Percentiles rank a stretch among this genome's conserved stretches.
Evolutionary conservation across 352 stramenopile genomes (phyloP).

Genomic region (Globisporangium polare): DNA sequence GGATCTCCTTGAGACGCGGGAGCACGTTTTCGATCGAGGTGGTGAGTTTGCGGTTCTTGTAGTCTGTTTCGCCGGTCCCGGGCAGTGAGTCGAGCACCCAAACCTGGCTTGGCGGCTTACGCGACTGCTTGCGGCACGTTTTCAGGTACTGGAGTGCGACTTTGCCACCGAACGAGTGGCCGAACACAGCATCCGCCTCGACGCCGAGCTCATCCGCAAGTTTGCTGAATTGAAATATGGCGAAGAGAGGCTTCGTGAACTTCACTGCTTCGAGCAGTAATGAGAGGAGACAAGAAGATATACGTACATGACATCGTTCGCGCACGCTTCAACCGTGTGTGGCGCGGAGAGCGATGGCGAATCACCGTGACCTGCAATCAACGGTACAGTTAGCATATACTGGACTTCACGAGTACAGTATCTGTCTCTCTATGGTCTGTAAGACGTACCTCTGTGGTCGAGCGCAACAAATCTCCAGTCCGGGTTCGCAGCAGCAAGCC

Average conservation of each 20-base stretch:
- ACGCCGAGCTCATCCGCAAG: conserved; percentile 48
- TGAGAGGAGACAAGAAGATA: background rate
- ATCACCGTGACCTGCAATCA: conserved; percentile 54
- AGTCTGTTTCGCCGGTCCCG: conserved; percentile 57
- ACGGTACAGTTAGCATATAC: background rate
- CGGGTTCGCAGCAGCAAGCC: conserved; percentile 53
- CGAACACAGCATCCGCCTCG: conserved; percentile 54
- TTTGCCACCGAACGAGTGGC: conserved; percentile 81
- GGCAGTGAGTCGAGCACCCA: conserved; percentile 76
- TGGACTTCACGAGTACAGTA: no score
- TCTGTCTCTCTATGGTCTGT: no score
- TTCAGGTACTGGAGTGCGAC: conserved; percentile 69
- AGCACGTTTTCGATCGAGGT: conserved; percentile 75
- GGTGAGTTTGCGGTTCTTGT: conserved; percentile 52
- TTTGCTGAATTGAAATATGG: conserved; percentile 26
- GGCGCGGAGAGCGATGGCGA: conserved; percentile 61
- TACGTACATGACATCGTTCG: conserved; percentile 63
- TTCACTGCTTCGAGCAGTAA: background rate
- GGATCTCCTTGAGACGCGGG: conserved; percentile 61
- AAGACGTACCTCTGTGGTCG: no score
- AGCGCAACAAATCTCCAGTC: conserved; percentile 67
- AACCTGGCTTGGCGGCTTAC: conserved; percentile 42
- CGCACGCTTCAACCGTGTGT: conserved; percentile 62
- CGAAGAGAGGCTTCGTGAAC: background rate
- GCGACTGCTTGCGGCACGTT: conserved; percentile 38